phyloP scores from a whole-genome alignment of 495 filamentous ascomycete genomes.

The Penicillium nucicola region DNA sequence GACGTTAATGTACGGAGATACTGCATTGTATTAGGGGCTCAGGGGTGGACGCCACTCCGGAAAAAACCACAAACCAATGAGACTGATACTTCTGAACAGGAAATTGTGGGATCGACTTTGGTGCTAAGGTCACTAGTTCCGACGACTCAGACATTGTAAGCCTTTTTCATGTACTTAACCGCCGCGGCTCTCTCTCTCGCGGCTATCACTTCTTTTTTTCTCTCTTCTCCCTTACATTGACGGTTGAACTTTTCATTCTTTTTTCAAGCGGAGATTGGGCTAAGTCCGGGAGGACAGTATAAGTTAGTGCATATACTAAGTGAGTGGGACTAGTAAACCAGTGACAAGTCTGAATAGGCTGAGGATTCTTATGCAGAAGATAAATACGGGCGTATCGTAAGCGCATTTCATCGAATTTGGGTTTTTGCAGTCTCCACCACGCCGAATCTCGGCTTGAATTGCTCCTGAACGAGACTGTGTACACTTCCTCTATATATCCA shows the following conservation, averaged over 20 bases:
- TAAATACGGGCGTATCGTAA: too few species aligned
- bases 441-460: too few species aligned
- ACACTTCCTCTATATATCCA: too few species aligned
- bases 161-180: neutral
- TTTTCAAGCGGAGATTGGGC: constrained; percentile 6
- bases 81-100: neutral
- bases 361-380: too few species aligned
- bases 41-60: too few species aligned
- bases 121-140: constrained; percentile 5
- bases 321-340: neutral
- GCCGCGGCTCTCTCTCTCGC: neutral
- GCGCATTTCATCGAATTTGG: too few species aligned
- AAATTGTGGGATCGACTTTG: constrained; percentile 8
- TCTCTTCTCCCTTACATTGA: neutral
- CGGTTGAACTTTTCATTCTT: too few species aligned
- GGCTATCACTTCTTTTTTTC: neutral
- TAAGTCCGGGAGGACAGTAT: neutral
- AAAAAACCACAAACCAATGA: neutral
- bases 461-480: too few species aligned
- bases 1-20: neutral
- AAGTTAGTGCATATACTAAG: too few species aligned
- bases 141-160: neutral
- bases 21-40: too few species aligned
- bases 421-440: too few species aligned
- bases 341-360: too few species aligned